Conservation (phyloP, 495 filamentous ascomycete genomes). For the Letharia lupina region DNA sequence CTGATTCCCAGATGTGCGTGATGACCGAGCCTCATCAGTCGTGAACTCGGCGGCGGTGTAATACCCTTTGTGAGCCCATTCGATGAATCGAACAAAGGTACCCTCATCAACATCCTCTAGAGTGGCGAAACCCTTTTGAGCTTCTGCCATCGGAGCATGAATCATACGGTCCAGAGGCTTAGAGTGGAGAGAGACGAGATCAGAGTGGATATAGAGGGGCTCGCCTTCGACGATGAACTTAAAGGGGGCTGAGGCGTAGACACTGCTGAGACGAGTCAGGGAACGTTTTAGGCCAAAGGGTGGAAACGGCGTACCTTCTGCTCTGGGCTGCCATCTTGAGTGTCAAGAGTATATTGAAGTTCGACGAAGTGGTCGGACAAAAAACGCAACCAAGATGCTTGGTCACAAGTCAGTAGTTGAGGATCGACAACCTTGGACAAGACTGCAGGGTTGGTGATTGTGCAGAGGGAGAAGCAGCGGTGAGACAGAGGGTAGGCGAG, state of each 20-base stretch:
- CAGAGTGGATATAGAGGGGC: constrained; percentile 20
- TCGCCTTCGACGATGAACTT: constrained; percentile 23
- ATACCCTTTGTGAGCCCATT: constrained; percentile 22
- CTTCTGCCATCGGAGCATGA: constrained; percentile 17
- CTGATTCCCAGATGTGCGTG: not conserved
- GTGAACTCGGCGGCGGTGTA: constrained; percentile 12
- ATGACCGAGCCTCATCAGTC: not conserved
- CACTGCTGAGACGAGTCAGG: not conserved
- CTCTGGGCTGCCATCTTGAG: not conserved
- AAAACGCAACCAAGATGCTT: too few relatives aligned
- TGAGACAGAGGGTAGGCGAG: not conserved
- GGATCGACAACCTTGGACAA: not conserved
- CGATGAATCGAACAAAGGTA: constrained; percentile 21
- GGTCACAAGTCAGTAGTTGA: not conserved
- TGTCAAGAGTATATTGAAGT: too few relatives aligned
- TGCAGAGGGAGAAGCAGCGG: not conserved
- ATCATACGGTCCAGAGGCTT: constrained; percentile 23
- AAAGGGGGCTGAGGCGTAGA: constrained; percentile 20
- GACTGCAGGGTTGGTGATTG: not conserved
- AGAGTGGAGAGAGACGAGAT: constrained; percentile 16
- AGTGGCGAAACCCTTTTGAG: constrained; percentile 14
- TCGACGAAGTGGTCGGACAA: too few relatives aligned
- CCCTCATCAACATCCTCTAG: constrained; percentile 16
- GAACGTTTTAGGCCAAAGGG: too few relatives aligned
- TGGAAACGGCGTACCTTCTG: not conserved